Evolutionary conservation across 176 grass and related monocot genomes (phyloP).

Genomic region (Poa annua): DNA sequence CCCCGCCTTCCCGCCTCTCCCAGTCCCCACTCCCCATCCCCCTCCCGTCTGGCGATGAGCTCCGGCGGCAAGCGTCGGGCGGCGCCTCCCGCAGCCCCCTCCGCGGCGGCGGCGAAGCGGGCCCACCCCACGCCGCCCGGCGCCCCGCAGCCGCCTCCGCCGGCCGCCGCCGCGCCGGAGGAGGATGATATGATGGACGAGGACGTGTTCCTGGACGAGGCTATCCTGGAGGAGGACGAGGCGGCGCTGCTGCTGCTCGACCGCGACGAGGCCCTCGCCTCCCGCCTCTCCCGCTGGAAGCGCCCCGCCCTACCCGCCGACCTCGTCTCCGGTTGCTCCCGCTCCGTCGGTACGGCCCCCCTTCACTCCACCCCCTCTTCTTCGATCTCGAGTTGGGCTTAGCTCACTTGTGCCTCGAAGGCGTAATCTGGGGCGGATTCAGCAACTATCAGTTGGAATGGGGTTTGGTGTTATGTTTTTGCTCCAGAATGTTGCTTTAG

Average conservation of each 20-base stretch:
- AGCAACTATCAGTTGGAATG: not conserved
- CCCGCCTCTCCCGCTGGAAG: conserved; percentile 80
- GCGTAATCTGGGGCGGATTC: conserved; percentile 18
- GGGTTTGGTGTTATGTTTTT: not conserved
- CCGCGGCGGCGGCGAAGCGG: conserved; percentile 57
- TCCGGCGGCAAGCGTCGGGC: conserved; percentile 66
- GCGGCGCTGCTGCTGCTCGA: conserved; percentile 68
- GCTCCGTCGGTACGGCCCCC: conserved; percentile 47
- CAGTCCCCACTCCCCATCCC: not conserved
- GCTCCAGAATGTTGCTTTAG: not conserved
- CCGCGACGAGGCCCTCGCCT: conserved; percentile 69
- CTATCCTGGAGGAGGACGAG: conserved; percentile 75
- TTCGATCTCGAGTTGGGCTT: not conserved
- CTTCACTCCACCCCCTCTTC: too few relatives aligned
- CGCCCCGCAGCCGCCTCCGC: conserved; percentile 39
- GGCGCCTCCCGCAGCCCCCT: conserved; percentile 33
- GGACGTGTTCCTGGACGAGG: conserved; percentile 84
- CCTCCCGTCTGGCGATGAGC: conserved; percentile 28
- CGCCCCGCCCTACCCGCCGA: conserved; percentile 70
- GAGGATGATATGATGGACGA: conserved; percentile 99
- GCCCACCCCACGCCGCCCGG: conserved; percentile 38
- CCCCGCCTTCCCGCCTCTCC: conserved; percentile 33
- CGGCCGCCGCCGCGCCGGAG: not conserved
- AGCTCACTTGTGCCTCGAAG: conserved; percentile 9
- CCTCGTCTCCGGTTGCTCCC: conserved; percentile 46